Percentiles rank a stretch among this genome's conserved stretches.
Conservation (phyloP, 2,329 filamentous ascomycete genomes). For the Erysiphe pulchra region DNA sequence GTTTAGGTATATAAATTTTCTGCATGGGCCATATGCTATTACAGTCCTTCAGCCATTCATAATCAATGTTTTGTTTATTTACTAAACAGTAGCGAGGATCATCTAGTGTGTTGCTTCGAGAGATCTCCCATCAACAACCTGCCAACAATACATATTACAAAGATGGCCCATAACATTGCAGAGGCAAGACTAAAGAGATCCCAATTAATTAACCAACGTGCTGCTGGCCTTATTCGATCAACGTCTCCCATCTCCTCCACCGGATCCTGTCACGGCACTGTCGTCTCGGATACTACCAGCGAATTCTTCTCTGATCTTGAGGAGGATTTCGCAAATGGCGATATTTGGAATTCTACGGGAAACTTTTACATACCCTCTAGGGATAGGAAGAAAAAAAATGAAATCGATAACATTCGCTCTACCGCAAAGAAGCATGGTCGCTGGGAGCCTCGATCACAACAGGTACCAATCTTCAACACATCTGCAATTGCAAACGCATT, state of each 20-base stretch:
- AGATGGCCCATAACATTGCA: neutral
- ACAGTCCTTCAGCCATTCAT: too few relatives aligned
- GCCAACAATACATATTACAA: neutral
- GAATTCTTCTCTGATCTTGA: neutral
- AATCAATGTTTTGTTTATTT: too few relatives aligned
- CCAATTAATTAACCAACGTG: neutral
- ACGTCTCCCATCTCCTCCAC: slow-evolving; percentile 1
- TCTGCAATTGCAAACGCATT: slow-evolving; percentile 21
- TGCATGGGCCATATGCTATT: too few relatives aligned
- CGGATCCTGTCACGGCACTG: slow-evolving; percentile 1
- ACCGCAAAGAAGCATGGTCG: slow-evolving; percentile 12
- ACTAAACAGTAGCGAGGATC: too few relatives aligned
- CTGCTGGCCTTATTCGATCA: neutral
- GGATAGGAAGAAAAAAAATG: neutral
- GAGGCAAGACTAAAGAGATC: neutral
- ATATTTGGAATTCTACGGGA: slow-evolving; percentile 1
- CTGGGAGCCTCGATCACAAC: slow-evolving; percentile 9
- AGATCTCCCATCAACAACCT: neutral
- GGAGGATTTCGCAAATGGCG: neutral
- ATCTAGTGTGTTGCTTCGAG: too few relatives aligned
- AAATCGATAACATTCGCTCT: neutral
- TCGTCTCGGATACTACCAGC: neutral
- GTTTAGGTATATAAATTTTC: too few relatives aligned
- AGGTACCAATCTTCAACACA: slow-evolving; percentile 16
- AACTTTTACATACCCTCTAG: neutral